A percentile compares a stretch with the other conserved stretches of the same genome.
Evolutionary conservation across 176 grass and related monocot genomes (phyloP).

Genomic region (Oryza australiensis): DNA sequence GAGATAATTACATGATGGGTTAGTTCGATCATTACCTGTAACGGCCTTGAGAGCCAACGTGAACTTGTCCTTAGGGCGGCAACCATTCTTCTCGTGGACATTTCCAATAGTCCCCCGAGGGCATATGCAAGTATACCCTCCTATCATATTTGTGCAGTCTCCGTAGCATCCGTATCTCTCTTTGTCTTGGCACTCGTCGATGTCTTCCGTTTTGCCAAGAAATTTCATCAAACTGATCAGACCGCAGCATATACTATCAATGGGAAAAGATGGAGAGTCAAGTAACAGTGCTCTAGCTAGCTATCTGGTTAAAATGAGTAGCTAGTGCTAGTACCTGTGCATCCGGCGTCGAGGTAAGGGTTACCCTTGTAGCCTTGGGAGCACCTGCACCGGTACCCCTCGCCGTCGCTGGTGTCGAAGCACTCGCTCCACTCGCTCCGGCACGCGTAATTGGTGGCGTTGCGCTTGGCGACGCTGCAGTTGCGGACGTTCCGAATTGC

Average conservation of each 20-base stretch:
- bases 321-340: too few relatives aligned
- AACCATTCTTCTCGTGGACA: slow-evolving; percentile 29
- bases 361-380: slow-evolving; percentile 50
- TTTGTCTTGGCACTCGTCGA: slow-evolving; percentile 51
- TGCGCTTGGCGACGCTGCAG: slow-evolving; percentile 31
- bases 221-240: background rate
- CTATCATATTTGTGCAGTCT: slow-evolving; percentile 35
- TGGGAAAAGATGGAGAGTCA: too few relatives aligned
- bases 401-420: slow-evolving; percentile 27
- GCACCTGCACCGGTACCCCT: slow-evolving; percentile 61
- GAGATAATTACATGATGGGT: background rate
- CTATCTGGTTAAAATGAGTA: too few relatives aligned
- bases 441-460: slow-evolving; percentile 51
- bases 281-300: too few relatives aligned
- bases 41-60: slow-evolving; percentile 49
- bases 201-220: slow-evolving; percentile 37
- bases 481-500: slow-evolving; percentile 38
- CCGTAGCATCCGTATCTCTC: slow-evolving; percentile 45
- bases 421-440: slow-evolving; percentile 16
- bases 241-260: too few relatives aligned
- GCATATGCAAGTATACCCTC: slow-evolving; percentile 40
- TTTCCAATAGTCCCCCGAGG: slow-evolving; percentile 42
- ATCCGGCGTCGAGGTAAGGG: slow-evolving; percentile 2
- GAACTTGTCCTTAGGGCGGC: slow-evolving; percentile 51
- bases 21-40: slow-evolving; percentile 39